Evolutionary conservation across 1,139 yeast genomes (phyloP), one percentile per base, ranked within the genome.

Genomic region (Protomyces inouyei): DNA sequence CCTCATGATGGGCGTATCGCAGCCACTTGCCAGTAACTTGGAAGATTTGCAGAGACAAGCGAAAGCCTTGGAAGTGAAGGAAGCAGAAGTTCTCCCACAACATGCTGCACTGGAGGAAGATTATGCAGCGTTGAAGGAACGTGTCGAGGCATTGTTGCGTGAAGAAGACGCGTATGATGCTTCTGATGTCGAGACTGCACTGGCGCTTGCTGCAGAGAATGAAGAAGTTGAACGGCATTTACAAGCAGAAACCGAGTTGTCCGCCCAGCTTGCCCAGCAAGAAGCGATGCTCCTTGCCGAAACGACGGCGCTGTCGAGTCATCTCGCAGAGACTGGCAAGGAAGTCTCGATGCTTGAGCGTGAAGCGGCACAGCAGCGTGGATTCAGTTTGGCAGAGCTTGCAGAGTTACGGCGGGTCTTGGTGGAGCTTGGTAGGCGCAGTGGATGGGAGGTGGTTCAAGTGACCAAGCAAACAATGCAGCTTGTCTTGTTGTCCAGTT

Each of bases 351-450:
- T 14, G 8, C 66, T 68, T 32, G 70, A 69, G 57, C 45, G 57
- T 18, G 48, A 64, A 6, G 64, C 64, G 10, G 65, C 64, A 45
- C 66, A 60, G 45, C 66, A 63, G 52, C 64, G 66, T 35, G 66
- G 67, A 10, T 66, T 67, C 14, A 68, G 65, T 37, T 71, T 79
- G 28, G 73, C 73, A 37, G 82, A 83, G 68, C 78, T 85, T 67
- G 74, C 78, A 57, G 76, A 77, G 61, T 80, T 86, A 68, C 79
- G 77, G 71, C 71, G 75, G 56, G 77, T 79, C 69, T 72, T 35
- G 23, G 38, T 46, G 35, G 46, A 16, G 14, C 48, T 57, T 43
- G 57, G 61, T 25, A 36, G 36, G 32, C 32, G 35, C 16, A 57
- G 57, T 12, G 69, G 69, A 16, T 55, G 68, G 66, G 48, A 52